phyloP scores from a whole-genome alignment of 129 eudicot genomes.

The Flaveria robusta region DNA sequence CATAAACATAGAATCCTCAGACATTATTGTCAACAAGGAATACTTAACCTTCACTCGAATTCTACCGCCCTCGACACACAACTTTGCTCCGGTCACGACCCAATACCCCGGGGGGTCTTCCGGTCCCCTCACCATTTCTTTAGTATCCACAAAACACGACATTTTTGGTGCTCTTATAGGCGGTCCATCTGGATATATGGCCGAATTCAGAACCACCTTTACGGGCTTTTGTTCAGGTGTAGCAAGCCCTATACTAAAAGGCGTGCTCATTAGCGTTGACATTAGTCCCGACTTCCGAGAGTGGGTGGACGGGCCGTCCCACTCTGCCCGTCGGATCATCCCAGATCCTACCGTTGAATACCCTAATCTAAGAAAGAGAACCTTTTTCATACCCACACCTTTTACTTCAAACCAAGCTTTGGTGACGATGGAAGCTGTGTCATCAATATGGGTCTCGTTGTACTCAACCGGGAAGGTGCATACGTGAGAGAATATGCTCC shows the following conservation, averaged over 20 bases:
- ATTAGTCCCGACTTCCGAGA: conserved; percentile 78
- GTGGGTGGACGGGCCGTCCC: conserved; percentile 72
- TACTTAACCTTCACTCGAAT: conserved; percentile 79
- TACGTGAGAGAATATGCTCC: conserved; percentile 93
- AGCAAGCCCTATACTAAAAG: conserved; percentile 63
- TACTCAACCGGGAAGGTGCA: conserved; percentile 87
- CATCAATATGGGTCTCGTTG: conserved; percentile 63
- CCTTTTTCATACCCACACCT: conserved; percentile 73
- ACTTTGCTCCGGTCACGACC: conserved; percentile 94
- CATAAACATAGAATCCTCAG: conserved; percentile 67
- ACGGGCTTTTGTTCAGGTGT: conserved; percentile 47
- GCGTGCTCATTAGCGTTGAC: conserved; percentile 72
- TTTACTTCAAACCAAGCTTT: conserved; percentile 97
- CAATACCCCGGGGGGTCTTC: conserved; percentile 94
- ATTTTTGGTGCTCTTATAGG: conserved; percentile 73
- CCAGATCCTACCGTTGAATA: conserved; percentile 78
- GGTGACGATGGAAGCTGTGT: conserved; percentile 84
- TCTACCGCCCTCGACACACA: conserved; percentile 73
- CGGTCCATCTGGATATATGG: conserved; percentile 83
- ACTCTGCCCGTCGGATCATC: conserved; percentile 73
- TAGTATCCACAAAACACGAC: conserved; percentile 74
- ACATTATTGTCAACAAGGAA: conserved; percentile 67
- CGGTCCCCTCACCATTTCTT: conserved; percentile 92
- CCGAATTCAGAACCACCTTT: conserved; percentile 82
- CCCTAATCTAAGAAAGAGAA: conserved; percentile 81